Base-by-base conservation (phyloP, 163 green algal genomes). In the Prototheca wickerhamii region DNA sequence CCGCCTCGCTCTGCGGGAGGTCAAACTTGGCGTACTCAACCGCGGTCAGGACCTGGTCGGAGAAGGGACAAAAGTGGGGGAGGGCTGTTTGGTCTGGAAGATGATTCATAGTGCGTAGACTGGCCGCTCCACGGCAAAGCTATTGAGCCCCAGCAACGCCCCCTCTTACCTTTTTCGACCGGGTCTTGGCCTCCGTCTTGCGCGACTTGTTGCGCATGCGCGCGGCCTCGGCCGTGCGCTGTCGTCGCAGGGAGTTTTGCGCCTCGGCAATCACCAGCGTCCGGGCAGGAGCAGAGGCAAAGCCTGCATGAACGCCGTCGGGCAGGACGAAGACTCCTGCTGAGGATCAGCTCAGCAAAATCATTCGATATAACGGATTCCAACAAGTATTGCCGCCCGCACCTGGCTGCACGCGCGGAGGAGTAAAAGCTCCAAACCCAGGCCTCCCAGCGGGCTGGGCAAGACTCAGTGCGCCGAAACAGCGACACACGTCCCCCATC, bases 91-190 rank as follows among this genome's bases (percentile, higher is more conserved):
- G 1, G 35, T 52, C 3, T 63, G 54, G 20, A 49, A 23, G 10
- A 49, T 49, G 40, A 49, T 49, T n/a, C n/a, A n/a, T n/a, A n/a
- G n/a, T n/a, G n/a, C n/a, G n/a, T n/a, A n/a, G n/a, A n/a, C n/a
- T n/a, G n/a, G n/a, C n/a, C n/a, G n/a, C n/a, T 44, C 37, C 37
- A 44, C 37, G 37, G 10, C 37, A n/a, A n/a, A n/a, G n/a, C n/a
- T n/a, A n/a, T n/a, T n/a, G n/a, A n/a, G n/a, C n/a, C 17, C 20
- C 4, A 10, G 46, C n/a, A 32, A 54, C 10, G 50, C 15, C 8
- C 20, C 6, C 26, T 51, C 57, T 40, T 42, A 90, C 89, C 89
- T 96, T 96, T 74, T 92, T 95, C 59, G 94, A 88, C 52, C 85
- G 66, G 6, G 89, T 96, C 17, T 81, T 77, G 46, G 90, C 76